These are phyloP conservation scores for Brachypodium distachyon DNA, from an alignment of 202 grass and related monocot genomes.

Conservation along the genomic window DNA sequence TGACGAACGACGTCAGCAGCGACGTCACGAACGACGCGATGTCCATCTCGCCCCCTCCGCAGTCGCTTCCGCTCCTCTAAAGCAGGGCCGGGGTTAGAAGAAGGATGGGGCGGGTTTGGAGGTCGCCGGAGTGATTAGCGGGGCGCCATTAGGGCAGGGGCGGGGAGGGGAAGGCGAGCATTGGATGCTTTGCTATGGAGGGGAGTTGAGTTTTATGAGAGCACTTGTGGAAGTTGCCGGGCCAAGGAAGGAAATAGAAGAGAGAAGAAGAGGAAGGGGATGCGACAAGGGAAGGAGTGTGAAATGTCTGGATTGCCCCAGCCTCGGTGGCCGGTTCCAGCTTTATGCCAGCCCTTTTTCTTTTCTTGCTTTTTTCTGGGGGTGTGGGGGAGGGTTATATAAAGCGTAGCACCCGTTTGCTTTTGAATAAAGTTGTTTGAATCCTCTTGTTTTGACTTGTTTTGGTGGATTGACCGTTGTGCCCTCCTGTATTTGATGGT, in stretches of 20 bases:
- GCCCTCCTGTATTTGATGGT: background rate
- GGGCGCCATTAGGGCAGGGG: background rate
- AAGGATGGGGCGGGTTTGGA: background rate
- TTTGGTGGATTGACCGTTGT: background rate
- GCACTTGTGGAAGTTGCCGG: background rate
- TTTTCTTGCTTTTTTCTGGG: background rate
- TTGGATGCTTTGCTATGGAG: slow-evolving; percentile 22
- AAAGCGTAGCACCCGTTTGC: no score
- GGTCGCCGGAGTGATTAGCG: background rate
- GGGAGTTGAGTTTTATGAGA: background rate
- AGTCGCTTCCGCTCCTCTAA: background rate
- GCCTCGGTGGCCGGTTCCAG: background rate
- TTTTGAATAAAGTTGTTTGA: background rate
- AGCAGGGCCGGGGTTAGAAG: background rate
- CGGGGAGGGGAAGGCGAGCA: background rate
- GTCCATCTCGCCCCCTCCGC: slow-evolving; percentile 45
- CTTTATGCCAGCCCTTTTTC: background rate
- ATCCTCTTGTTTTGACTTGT: no score
- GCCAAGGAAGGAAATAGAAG: background rate
- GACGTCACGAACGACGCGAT: slow-evolving; percentile 70
- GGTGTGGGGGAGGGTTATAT: no score
- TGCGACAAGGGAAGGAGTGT: background rate
- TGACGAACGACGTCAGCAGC: slow-evolving; percentile 62
- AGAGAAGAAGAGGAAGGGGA: background rate
- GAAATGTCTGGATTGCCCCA: slow-evolving; percentile 12